phyloP scores from a whole-genome alignment of 1,284 basidiomycete genomes.

The Rhodotorula glutinis region DNA sequence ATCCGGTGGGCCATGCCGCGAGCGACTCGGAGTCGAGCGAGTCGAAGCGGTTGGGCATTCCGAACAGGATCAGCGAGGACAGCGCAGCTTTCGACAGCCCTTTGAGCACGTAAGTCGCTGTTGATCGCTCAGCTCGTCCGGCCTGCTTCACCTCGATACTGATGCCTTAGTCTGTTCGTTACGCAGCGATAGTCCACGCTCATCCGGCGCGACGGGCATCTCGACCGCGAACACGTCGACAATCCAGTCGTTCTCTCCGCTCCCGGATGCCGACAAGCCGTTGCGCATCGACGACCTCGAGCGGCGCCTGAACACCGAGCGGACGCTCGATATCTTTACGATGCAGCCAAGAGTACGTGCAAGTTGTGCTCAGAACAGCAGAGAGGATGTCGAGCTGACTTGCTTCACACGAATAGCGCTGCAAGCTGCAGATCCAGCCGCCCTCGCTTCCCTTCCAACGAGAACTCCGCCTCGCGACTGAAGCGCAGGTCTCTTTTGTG shows the following conservation, averaged over 20 bases:
- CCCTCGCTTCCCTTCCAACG: conserved; percentile 76
- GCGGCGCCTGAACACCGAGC: conserved; percentile 68
- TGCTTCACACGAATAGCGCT: conserved; percentile 58
- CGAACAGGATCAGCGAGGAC: conserved; percentile 1
- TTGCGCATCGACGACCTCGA: conserved; percentile 64
- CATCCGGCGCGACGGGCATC: conserved; percentile 26
- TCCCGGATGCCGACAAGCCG: neutral
- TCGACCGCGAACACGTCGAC: conserved; percentile 36
- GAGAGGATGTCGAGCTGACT: neutral
- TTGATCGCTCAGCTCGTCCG: no score
- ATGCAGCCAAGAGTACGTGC: conserved; percentile 81
- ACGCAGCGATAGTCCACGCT: conserved; percentile 16
- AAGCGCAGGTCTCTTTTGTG: conserved; percentile 72
- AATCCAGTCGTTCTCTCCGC: neutral
- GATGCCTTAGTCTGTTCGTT: no score
- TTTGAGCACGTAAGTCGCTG: conserved; percentile 20
- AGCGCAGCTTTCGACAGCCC: conserved; percentile 16
- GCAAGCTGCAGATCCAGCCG: conserved; percentile 85
- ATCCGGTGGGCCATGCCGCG: neutral
- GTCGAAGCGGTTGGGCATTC: neutral
- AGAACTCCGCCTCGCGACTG: conserved; percentile 68
- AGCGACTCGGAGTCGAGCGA: neutral
- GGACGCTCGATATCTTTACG: conserved; percentile 88
- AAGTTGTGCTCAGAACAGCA: neutral
- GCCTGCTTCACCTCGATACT: no score